phyloP scores from a whole-genome alignment of 345 rosid species.

The Lepidium africanum region DNA sequence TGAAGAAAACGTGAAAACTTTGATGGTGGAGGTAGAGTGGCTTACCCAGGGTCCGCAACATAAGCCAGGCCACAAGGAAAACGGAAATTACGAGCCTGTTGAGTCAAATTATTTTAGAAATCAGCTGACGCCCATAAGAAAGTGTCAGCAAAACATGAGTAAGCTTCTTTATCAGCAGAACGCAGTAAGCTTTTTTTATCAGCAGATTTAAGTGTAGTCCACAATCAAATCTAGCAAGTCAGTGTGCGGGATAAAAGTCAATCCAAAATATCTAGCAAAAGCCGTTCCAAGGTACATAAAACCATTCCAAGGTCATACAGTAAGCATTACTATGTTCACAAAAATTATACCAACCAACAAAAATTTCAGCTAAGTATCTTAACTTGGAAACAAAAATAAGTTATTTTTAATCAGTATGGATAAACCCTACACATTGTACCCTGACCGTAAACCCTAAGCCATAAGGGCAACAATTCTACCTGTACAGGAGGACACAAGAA shows the following conservation, averaged over 20 bases:
- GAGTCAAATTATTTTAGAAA: slow-evolving; percentile 7
- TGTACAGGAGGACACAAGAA: neutral
- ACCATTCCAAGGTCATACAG: neutral
- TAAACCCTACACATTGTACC: neutral
- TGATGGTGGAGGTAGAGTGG: slow-evolving; percentile 6
- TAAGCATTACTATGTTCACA: neutral
- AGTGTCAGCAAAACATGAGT: neutral
- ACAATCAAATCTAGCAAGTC: neutral
- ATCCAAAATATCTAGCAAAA: neutral
- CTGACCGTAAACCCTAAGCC: neutral
- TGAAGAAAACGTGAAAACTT: slow-evolving; percentile 3
- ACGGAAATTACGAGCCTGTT: slow-evolving; percentile 91
- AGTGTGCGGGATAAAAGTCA: neutral
- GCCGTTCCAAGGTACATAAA: neutral
- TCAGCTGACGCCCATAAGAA: slow-evolving; percentile 6
- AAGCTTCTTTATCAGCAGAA: neutral
- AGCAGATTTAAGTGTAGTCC: neutral
- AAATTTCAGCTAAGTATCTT: slow-evolving; percentile 8
- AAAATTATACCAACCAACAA: neutral
- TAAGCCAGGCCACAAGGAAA: slow-evolving; percentile 88
- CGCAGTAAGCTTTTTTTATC: neutral
- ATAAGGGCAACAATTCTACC: slow-evolving; percentile 3
- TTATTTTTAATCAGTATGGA: neutral
- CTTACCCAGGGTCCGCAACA: slow-evolving; percentile 93
- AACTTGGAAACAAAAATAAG: neutral